Percentiles rank a stretch among this genome's conserved stretches.
phyloP scores from a whole-genome alignment of 2,329 filamentous ascomycete genomes.

The Coniochaeta sp. region DNA sequence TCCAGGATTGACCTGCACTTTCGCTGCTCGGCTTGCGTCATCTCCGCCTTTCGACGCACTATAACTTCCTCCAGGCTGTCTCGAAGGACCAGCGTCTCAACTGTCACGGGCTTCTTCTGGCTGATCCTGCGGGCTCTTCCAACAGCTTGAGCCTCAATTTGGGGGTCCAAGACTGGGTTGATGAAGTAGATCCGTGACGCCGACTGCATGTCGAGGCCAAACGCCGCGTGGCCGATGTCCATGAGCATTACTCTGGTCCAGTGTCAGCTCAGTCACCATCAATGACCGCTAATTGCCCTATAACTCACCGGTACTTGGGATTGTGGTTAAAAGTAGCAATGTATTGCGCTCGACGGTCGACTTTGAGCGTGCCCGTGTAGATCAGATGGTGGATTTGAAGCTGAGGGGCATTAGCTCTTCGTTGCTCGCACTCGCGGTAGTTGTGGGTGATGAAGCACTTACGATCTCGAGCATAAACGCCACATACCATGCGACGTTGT shows the following conservation, averaged over 20 bases:
- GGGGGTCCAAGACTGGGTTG: slow-evolving; percentile 78
- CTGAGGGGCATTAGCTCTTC: slow-evolving; percentile 17
- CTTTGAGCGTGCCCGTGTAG: slow-evolving; percentile 57
- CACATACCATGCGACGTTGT: slow-evolving; percentile 81
- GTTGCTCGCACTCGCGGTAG: not conserved
- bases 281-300: not conserved
- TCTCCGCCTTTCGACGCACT: slow-evolving; percentile 61
- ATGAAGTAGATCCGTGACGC: slow-evolving; percentile 86
- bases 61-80: slow-evolving; percentile 83
- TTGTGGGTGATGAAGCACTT: slow-evolving; percentile 14
- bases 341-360: slow-evolving; percentile 62
- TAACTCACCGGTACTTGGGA: slow-evolving; percentile 46
- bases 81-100: slow-evolving; percentile 77
- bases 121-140: slow-evolving; percentile 85
- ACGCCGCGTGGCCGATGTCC: slow-evolving; percentile 84
- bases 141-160: slow-evolving; percentile 83
- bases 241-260: slow-evolving; percentile 66
- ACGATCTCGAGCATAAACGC: slow-evolving; percentile 72
- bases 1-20: slow-evolving; percentile 50
- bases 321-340: slow-evolving; percentile 71
- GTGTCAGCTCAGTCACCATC: not conserved
- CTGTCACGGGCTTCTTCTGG: slow-evolving; percentile 69
- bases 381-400: slow-evolving; percentile 55
- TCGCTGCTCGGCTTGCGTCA: slow-evolving; percentile 62
- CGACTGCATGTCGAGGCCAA: slow-evolving; percentile 76